Evolutionary conservation across 495 filamentous ascomycete species (phyloP).

Genomic region (Talaromyces adpressus): DNA sequence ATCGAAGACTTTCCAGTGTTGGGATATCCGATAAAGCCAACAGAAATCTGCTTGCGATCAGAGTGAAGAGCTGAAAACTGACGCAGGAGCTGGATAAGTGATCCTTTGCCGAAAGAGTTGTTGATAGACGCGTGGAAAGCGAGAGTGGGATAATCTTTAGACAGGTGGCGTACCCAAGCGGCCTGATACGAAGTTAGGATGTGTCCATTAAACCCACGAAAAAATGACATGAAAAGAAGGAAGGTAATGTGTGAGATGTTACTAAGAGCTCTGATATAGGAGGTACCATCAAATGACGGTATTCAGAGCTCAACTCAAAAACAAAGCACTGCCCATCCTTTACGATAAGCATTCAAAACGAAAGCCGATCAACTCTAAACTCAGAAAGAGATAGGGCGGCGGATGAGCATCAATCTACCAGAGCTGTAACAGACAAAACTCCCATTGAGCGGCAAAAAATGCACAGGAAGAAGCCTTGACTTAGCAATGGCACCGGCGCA

Average conservation of each 20-base stretch:
- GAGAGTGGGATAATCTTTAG: constrained; percentile 83
- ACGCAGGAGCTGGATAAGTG: constrained; percentile 69
- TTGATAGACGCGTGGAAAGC: constrained; percentile 90
- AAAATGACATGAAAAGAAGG: background rate
- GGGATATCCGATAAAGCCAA: constrained; percentile 82
- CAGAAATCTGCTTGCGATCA: constrained; percentile 84
- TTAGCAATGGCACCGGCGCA: constrained; percentile 62
- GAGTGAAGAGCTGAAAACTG: constrained; percentile 91
- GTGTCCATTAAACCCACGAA: constrained; percentile 6
- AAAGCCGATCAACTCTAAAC: constrained; percentile 58
- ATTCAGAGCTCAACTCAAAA: constrained; percentile 79
- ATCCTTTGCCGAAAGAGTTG: constrained; percentile 85
- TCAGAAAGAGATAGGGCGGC: constrained; percentile 55
- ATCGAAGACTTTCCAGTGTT: constrained; percentile 89
- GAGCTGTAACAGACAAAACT: constrained; percentile 91
- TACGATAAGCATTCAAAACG: constrained; percentile 70
- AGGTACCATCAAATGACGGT: constrained; percentile 31
- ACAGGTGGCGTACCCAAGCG: constrained; percentile 72
- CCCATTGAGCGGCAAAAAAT: constrained; percentile 51
- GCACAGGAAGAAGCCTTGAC: constrained; percentile 83
- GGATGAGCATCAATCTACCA: constrained; percentile 85
- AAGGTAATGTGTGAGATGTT: constrained; percentile 83
- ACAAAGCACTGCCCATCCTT: constrained; percentile 60
- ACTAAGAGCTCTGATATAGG: constrained; percentile 87
- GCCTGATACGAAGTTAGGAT: constrained; percentile 56